Conservation (phyloP, 1,284 basidiomycete species). For the Naganishia albida region DNA sequence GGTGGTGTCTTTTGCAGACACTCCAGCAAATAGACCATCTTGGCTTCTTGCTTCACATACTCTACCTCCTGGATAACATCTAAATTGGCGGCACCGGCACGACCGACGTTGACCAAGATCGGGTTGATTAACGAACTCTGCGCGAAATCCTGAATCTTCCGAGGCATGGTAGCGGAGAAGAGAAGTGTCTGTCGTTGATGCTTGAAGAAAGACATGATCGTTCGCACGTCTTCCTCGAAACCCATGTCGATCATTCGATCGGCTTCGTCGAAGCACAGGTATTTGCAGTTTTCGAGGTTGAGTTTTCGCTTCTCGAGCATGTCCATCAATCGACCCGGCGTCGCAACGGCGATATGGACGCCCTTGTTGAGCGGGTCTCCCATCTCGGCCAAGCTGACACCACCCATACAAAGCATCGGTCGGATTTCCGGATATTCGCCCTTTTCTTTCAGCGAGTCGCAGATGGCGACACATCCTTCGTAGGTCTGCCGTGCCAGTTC, state of each 20-base stretch:
- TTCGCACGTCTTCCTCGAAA: slow-evolving; percentile 97
- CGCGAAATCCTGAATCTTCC: slow-evolving; percentile 98
- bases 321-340: slow-evolving; percentile 61
- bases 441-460: slow-evolving; percentile 72
- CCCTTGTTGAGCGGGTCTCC: slow-evolving; percentile 84
- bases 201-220: slow-evolving; percentile 99
- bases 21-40: slow-evolving; percentile 98
- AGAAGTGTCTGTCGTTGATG: slow-evolving; percentile 94
- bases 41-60: slow-evolving; percentile 98
- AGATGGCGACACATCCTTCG: slow-evolving; percentile 88
- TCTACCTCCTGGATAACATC: slow-evolving; percentile 97
- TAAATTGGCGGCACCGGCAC: slow-evolving; percentile 95
- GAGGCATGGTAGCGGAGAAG: slow-evolving; percentile 98
- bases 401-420: slow-evolving; percentile 90
- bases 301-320: slow-evolving; percentile 83
- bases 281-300: slow-evolving; percentile 88
- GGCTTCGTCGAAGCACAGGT: slow-evolving; percentile 97
- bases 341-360: slow-evolving; percentile 75
- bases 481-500: slow-evolving; percentile 94
- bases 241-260: slow-evolving; percentile 99
- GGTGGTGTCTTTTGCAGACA: slow-evolving; percentile 98
- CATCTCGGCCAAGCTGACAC: slow-evolving; percentile 97
- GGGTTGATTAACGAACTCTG: slow-evolving; percentile 91
- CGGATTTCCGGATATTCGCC: slow-evolving; percentile 80
- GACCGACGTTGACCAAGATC: slow-evolving; percentile 93